Evolutionary conservation across 768 basidiomycete species (phyloP), one percentile per base, ranked within the genome.

Genomic region (Tulasnella calospora): DNA sequence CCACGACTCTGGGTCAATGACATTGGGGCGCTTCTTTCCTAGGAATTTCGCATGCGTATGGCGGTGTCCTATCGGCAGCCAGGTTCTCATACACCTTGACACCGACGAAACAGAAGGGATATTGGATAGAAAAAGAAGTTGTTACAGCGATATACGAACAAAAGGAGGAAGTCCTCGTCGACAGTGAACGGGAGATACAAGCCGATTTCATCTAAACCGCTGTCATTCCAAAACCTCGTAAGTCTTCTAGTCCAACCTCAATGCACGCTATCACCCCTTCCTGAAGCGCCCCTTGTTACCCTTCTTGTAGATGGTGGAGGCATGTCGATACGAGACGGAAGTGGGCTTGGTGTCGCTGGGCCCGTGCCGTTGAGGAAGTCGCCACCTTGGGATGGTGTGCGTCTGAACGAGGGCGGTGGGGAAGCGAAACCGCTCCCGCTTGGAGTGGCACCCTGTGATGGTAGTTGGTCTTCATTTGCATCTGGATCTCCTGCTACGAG

Each of bases 31-130:
- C 71, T 61, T 15, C 27, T 17, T 9, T 44, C 6, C 0, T 67
- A 72, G 71, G 71, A 27, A 72, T 72, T 3, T 72, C 71, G n/a
- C 71, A 72, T 40, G 71, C 71, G 9, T 72, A 72, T 36, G 71
- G 71, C 19, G 71, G 71, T 40, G 44, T 72, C 21, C 27, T 98
- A 7, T 96, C 96, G 1, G 95, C 96, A 3, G 85, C 98, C 15
- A 94, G 93, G 19, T 91, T 98, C 77, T 88, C 92, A 46, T 97
- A 98, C 85, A 92, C 90, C 2, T 88, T 98, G 35, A 89, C 89
- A 12, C 94, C 94, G 2, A 83, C 89, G 73, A 81, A 84, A 23
- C 79, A 82, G 33, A 12, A 73, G 33, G 36, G 78, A 73, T 83
- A 83, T 72, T 82, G 81, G 81, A 67, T 80, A 17, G 81, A 92